Base-by-base conservation (phyloP, 1,284 basidiomycete genomes). In the Pyrrhoderma noxium region DNA sequence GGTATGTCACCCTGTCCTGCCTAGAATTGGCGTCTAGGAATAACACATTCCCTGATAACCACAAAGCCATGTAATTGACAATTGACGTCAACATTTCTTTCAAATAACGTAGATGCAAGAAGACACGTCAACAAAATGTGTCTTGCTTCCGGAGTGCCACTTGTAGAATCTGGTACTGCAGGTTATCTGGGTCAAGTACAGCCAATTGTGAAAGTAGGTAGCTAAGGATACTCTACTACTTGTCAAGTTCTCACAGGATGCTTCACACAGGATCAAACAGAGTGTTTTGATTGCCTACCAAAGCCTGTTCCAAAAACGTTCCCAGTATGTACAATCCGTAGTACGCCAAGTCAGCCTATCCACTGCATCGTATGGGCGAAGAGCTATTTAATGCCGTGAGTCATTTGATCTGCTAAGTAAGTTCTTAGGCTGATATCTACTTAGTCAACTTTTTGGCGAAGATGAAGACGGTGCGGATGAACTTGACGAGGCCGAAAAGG, bases 351-450 rank as follows among this genome's bases (percentile, higher is more conserved):
- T 50, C 93, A 95, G 57, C 93, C 96, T 0, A 96, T 99, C 45
- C 96, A 99, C 64, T 99, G 94, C 64, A 98, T 99, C 52, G 95
- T 98, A 0, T 99, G 96, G 96, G 93, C 92, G 27, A 99, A 99
- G 67, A 94, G 83, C 59, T 99, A 98, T 71, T 82, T 99, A n/a
- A 82, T 99, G 59, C 83, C 85, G 93, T 93, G 60, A 65, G 85
- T 70, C n/a, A 16, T 9, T 38, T 13, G 1, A 27, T n/a, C 21
- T 53, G 27, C 49, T 11, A 27, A 8, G 35, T 40, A 13, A 39
- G 5, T 38, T 18, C 19, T 46, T 36, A 16, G 5, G 36, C 11
- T 34, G 16, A 39, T 14, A 43, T 8, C n/a, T 37, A 11, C 46
- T 44, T 16, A 94, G 92, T n/a, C 93, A 97, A 68, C 68, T 98